Percentiles rank a stretch among this genome's conserved stretches.
phyloP scores from a whole-genome alignment of 2,329 filamentous ascomycete species.

The Cercospora zeina region DNA sequence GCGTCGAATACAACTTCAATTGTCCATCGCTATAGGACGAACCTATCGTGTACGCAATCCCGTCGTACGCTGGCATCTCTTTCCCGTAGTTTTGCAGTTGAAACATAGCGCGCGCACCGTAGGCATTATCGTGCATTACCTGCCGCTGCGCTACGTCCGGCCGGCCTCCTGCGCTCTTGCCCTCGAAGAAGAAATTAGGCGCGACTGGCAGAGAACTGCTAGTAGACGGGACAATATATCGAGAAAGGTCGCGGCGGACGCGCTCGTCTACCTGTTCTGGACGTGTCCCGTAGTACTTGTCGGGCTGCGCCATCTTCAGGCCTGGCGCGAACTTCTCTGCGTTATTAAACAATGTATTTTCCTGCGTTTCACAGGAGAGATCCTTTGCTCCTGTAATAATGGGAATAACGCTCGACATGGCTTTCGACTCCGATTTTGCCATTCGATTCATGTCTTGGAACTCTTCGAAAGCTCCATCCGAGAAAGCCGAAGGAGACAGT shows the following conservation, averaged over 20 bases:
- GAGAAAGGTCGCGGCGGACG: slow-evolving; percentile 21
- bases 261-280: background rate
- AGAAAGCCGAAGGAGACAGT: too few species aligned
- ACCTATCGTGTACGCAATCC: background rate
- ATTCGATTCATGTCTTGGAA: too few species aligned
- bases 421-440: too few species aligned
- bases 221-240: slow-evolving; percentile 5
- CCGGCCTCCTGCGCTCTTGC: background rate
- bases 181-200: slow-evolving; percentile 9
- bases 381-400: too few species aligned
- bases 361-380: too few species aligned
- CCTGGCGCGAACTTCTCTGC: background rate
- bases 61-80: background rate
- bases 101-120: background rate
- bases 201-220: background rate
- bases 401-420: too few species aligned
- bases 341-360: background rate
- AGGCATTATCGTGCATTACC: slow-evolving; percentile 1
- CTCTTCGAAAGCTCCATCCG: too few species aligned
- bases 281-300: background rate
- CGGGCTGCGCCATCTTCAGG: background rate
- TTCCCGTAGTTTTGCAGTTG: background rate
- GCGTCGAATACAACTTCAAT: background rate
- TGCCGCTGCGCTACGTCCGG: background rate
- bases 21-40: background rate